Percentiles rank a stretch among this genome's conserved stretches.
These are phyloP conservation scores for Talaromyces albobiverticillius DNA, from an alignment of 2,329 filamentous ascomycete genomes.

Conservation along the genomic window DNA sequence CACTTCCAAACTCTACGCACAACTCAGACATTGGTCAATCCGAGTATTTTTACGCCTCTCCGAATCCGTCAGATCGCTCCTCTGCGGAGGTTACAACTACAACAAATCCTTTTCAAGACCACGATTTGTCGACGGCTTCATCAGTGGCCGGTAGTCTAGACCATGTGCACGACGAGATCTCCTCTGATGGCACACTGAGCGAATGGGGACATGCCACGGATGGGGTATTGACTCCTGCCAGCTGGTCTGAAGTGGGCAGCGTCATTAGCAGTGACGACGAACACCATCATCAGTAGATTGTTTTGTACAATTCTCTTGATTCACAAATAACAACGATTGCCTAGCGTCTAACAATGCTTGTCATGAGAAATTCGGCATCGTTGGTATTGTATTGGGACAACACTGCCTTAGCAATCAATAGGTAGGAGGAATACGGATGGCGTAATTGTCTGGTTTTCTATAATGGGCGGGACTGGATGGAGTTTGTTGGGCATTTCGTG, in stretches of 20 bases:
- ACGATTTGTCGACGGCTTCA: conserved; percentile 32
- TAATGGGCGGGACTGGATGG: too few species aligned
- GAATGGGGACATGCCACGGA: conserved; percentile 32
- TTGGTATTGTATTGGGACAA: neutral
- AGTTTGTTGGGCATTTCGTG: neutral
- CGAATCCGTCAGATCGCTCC: conserved; percentile 20
- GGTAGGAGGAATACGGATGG: too few species aligned
- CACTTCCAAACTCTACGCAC: conserved; percentile 24
- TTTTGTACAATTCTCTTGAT: neutral
- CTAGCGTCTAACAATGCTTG: too few species aligned
- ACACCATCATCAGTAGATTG: conserved; percentile 15
- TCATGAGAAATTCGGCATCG: neutral
- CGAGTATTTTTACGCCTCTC: conserved; percentile 33
- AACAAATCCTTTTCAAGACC: conserved; percentile 22
- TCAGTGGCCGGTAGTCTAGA: conserved; percentile 37
- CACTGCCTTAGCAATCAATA: too few species aligned
- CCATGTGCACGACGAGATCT: conserved; percentile 33
- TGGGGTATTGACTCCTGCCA: conserved; percentile 36
- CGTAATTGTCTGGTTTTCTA: too few species aligned
- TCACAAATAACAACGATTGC: too few species aligned
- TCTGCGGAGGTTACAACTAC: conserved; percentile 1
- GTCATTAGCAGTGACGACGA: conserved; percentile 41
- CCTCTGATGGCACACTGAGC: conserved; percentile 39
- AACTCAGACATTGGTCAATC: conserved; percentile 31
- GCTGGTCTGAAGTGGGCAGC: conserved; percentile 46